Base-by-base conservation (phyloP, 768 basidiomycete species). In the Mycena metata region DNA sequence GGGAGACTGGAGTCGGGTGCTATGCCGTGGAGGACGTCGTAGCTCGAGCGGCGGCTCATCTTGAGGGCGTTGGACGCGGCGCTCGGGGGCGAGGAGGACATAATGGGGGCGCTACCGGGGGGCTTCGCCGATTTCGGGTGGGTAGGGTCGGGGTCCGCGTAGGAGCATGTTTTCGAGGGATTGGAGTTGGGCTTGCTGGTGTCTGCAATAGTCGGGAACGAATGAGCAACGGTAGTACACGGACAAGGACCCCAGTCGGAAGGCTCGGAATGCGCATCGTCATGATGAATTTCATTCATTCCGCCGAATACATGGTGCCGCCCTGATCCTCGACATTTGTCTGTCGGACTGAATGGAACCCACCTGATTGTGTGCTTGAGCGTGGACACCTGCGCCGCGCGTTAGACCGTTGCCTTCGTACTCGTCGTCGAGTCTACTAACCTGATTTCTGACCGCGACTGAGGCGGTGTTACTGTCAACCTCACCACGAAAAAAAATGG, bases 121-220 rank as follows among this genome's bases (percentile, higher is more conserved):
- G 84, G 81, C 66, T n/a, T 75, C 78, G 74, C 75, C 70, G 35
- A 79, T 71, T 45, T 84, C 80, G 30, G 82, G 74, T n/a, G 81
- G 80, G 70, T 88, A 83, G 43, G 90, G 88, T 64, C 93, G 86
- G 17, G 92, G 91, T 19, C 88, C 88, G 71, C 87, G 87, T 56
- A 90, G 84, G 54, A 95, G 80, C 60, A 87, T 83, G 74, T 83
- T 91, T 77, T 95, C 93, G 59, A 94, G 86, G 43, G 75, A 83
- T 72, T 90, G 86, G 41, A 94, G 78, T 73, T 94, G 92, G 21
- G 93, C 93, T 82, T 94, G 92, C 75, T 95, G 91, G 73, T 94
- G 93, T 69, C 93, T 58, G 41, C 24, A 19, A 30, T 30, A 6
- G 30, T 30, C 30, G 30, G 6, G 6, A 30, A 30, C 30, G 30